Evolutionary conservation across 306 rosid genomes (phyloP).

Genomic region (Crotalaria pallida): DNA sequence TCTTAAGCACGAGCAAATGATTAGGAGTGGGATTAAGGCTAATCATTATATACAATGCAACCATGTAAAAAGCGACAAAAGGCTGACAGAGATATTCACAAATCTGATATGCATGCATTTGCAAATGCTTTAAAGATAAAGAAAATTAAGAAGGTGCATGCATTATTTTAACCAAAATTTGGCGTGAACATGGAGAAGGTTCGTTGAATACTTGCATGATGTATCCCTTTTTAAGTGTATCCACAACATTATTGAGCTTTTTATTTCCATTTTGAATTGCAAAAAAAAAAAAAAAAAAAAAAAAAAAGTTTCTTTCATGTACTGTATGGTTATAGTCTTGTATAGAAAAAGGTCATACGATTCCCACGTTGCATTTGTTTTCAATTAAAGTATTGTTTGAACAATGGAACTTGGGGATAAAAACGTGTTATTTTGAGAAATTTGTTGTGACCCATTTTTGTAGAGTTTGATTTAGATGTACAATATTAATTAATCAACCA

Average conservation of each 20-base stretch:
- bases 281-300: too few species aligned
- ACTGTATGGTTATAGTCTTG: neutral
- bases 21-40: conserved; percentile 8
- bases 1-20: conserved; percentile 36
- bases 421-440: too few species aligned
- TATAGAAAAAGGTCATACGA: neutral
- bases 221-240: neutral
- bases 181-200: neutral
- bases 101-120: neutral
- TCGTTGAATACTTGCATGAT: neutral
- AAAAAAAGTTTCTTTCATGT: neutral
- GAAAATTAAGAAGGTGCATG: neutral
- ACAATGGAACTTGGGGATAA: neutral
- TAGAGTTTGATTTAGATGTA: too few species aligned
- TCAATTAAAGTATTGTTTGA: neutral
- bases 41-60: neutral
- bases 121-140: neutral
- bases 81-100: neutral
- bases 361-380: neutral
- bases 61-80: neutral
- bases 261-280: neutral
- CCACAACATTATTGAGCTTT: neutral
- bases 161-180: neutral
- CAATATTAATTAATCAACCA: too few species aligned
- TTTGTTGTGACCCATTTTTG: too few species aligned